Conservation (phyloP, 2,329 filamentous ascomycete species). For the Botrytis squamosa region DNA sequence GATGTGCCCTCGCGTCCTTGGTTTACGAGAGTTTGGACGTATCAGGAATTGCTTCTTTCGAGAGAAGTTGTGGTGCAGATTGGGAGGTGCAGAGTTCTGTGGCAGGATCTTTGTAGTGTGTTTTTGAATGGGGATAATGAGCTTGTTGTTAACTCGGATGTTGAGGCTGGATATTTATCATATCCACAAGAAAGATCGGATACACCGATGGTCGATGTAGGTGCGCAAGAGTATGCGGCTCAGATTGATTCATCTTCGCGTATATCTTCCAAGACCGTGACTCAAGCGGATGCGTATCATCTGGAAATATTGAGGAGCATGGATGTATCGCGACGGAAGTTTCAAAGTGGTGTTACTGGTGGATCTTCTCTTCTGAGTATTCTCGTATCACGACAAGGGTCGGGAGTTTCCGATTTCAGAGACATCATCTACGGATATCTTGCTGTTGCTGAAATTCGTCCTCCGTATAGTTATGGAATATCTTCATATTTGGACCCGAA, state of each 20-base stretch:
- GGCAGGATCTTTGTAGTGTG: not conserved
- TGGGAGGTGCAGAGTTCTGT: not conserved
- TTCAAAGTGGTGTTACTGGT: not conserved
- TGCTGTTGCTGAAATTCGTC: not conserved
- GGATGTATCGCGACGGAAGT: not conserved
- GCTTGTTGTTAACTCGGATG: not conserved
- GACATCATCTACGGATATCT: not conserved
- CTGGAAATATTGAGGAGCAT: not conserved
- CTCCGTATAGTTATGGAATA: not conserved
- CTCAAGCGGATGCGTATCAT: not conserved
- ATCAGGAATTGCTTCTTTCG: not conserved
- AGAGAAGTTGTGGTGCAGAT: not conserved
- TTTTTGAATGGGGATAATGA: not conserved
- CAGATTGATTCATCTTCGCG: not conserved
- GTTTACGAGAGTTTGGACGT: slow-evolving; percentile 2
- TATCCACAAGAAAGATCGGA: not conserved
- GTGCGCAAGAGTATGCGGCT: not conserved
- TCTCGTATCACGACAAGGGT: not conserved
- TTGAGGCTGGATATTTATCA: not conserved
- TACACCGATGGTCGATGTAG: not conserved
- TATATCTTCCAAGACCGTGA: not conserved
- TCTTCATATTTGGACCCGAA: not conserved
- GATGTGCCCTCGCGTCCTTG: not conserved
- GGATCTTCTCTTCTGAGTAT: not conserved
- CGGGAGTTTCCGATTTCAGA: not conserved